phyloP scores from a whole-genome alignment of 228 moss, liverwort and hornwort genomes.

The Sphagnum fallax region DNA sequence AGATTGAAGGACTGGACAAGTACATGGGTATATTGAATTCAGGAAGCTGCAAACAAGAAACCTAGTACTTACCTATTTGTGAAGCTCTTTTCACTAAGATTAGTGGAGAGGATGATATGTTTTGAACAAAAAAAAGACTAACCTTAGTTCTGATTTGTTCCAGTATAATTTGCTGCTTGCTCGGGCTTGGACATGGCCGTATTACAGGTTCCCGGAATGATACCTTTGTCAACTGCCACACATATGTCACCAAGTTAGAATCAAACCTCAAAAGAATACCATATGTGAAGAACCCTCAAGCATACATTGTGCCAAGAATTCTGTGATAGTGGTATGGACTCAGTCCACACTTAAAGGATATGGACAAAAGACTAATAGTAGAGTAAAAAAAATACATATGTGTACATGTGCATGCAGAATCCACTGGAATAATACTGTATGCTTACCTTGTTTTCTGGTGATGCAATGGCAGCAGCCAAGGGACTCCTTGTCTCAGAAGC shows the following conservation, averaged over 20 bases:
- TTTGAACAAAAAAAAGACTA: neutral
- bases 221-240: slow-evolving; percentile 29
- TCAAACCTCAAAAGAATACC: neutral
- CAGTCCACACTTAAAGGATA: too few species aligned
- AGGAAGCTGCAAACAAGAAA: too few species aligned
- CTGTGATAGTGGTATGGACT: too few species aligned
- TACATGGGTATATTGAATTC: too few species aligned
- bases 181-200: slow-evolving; percentile 18
- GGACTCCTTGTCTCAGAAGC: slow-evolving; percentile 17
- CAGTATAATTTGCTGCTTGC: slow-evolving; percentile 10
- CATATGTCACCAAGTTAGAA: neutral
- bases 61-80: too few species aligned
- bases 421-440: neutral
- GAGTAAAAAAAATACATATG: too few species aligned
- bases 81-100: too few species aligned
- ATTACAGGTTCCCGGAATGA: slow-evolving; percentile 22
- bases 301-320: too few species aligned
- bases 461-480: slow-evolving; percentile 26
- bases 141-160: slow-evolving; percentile 24
- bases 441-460: slow-evolving; percentile 33
- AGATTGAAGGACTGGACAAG: too few species aligned
- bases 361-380: too few species aligned
- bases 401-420: neutral
- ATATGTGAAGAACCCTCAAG: too few species aligned
- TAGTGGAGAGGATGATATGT: too few species aligned